These are phyloP conservation scores for Endocalyx cinctus DNA, from an alignment of 2,329 filamentous ascomycete genomes.

Conservation along the genomic window DNA sequence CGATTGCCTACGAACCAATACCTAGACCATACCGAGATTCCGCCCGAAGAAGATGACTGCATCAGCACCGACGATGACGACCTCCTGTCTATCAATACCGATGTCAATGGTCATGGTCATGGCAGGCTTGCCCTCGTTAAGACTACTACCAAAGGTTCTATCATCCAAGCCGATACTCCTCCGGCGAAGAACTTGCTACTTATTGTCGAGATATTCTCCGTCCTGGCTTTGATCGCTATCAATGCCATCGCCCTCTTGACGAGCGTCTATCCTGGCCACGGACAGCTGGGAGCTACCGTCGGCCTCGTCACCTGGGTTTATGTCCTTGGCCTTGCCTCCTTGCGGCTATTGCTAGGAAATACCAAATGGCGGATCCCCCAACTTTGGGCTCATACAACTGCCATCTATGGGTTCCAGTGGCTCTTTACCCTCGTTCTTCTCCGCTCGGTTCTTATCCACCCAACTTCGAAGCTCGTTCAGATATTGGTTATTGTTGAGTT, in stretches of 20 bases:
- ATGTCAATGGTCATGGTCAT: constrained; percentile 41
- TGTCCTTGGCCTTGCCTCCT: constrained; percentile 65
- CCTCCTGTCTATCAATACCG: constrained; percentile 45
- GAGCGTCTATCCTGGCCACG: constrained; percentile 53
- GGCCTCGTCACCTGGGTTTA: constrained; percentile 78
- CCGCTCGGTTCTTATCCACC: constrained; percentile 79
- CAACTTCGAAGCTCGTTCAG: constrained; percentile 57
- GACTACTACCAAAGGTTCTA: constrained; percentile 57
- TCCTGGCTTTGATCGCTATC: constrained; percentile 66
- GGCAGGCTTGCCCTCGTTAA: constrained; percentile 55
- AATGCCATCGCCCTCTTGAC: constrained; percentile 62
- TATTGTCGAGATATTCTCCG: constrained; percentile 68
- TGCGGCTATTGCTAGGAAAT: constrained; percentile 65
- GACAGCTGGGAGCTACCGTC: constrained; percentile 56
- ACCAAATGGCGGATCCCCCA: constrained; percentile 63
- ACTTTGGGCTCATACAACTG: constrained; percentile 89
- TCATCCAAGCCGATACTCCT: constrained; percentile 72
- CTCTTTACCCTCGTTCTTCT: constrained; percentile 70
- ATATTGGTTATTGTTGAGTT: constrained; percentile 71
- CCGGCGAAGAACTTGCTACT: constrained; percentile 67
- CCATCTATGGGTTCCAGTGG: constrained; percentile 81
- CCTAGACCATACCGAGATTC: constrained; percentile 51
- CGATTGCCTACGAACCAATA: constrained; percentile 40
- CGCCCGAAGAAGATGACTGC: constrained; percentile 41
- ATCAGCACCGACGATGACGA: constrained; percentile 56